Conservation (phyloP, 31 red algal genomes). For the Odonthalia washingtoniensis region DNA sequence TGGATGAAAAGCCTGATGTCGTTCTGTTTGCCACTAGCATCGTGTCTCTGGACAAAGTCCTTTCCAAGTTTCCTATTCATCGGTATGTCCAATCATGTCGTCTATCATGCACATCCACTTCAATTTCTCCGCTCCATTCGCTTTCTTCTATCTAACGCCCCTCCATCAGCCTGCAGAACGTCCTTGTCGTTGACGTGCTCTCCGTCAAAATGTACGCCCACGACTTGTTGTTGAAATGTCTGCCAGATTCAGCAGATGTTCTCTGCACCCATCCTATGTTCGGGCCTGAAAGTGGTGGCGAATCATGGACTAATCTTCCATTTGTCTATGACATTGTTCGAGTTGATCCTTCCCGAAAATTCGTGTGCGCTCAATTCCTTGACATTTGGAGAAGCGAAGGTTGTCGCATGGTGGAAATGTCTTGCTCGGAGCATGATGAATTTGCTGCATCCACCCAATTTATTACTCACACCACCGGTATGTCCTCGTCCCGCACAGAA, state of each 20-base stretch:
- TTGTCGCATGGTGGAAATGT: slow-evolving; percentile 93
- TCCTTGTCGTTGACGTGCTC: slow-evolving; percentile 93
- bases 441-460: slow-evolving; percentile 97
- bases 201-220: slow-evolving; percentile 96
- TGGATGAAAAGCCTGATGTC: slow-evolving; percentile 82
- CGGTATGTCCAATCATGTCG: slow-evolving; percentile 43
- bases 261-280: slow-evolving; percentile 99
- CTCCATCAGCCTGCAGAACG: slow-evolving; percentile 53
- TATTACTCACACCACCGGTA: slow-evolving; percentile 96
- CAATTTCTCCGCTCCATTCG: neutral
- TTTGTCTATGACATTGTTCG: slow-evolving; percentile 98
- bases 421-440: slow-evolving; percentile 79
- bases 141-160: neutral
- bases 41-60: slow-evolving; percentile 80
- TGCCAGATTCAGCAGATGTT: slow-evolving; percentile 83
- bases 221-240: slow-evolving; percentile 70
- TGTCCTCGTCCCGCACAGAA: slow-evolving; percentile 19
- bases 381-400: slow-evolving; percentile 78
- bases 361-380: slow-evolving; percentile 71
- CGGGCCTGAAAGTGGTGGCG: slow-evolving; percentile 85
- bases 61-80: slow-evolving; percentile 77
- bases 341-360: slow-evolving; percentile 37
- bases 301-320: slow-evolving; percentile 86
- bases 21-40: slow-evolving; percentile 94
- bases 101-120: neutral